These are phyloP conservation scores for Micractinium conductrix DNA, from an alignment of 139 green algal species.

Conservation along the genomic window DNA sequence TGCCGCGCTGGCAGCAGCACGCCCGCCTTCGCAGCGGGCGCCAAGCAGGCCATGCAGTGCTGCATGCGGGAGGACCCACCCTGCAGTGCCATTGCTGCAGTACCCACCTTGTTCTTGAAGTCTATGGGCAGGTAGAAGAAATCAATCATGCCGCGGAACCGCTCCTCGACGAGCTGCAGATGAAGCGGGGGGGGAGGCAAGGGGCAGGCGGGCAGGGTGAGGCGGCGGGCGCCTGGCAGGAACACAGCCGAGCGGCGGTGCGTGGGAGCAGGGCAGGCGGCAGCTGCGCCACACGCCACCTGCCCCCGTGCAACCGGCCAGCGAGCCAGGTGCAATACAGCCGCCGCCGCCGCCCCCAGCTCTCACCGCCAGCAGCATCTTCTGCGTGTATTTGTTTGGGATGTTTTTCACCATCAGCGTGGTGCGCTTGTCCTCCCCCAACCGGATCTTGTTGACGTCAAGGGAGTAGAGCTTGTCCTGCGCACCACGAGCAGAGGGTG, in stretches of 20 bases:
- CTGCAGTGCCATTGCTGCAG: no score
- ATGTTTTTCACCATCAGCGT: slow-evolving; percentile 99
- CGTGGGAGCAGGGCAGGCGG: no score
- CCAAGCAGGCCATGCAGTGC: no score
- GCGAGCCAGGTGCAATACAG: background rate
- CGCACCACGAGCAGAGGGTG: no score
- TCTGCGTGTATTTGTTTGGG: slow-evolving; percentile 99
- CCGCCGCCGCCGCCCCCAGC: background rate
- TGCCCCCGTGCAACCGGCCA: slow-evolving; percentile 1
- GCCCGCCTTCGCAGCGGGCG: no score
- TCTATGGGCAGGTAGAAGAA: slow-evolving; percentile 91
- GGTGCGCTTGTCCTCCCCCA: slow-evolving; percentile 87
- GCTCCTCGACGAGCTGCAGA: slow-evolving; percentile 66
- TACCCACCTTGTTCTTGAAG: slow-evolving; percentile 99
- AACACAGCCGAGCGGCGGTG: no score
- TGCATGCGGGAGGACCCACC: no score
- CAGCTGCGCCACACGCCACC: no score
- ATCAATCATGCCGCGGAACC: slow-evolving; percentile 86
- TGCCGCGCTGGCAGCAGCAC: no score
- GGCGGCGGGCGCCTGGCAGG: no score
- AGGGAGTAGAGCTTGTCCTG: slow-evolving; percentile 86
- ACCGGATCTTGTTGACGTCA: slow-evolving; percentile 71
- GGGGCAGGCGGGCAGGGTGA: no score
- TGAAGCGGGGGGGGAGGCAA: background rate
- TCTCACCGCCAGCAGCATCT: slow-evolving; percentile 95